A percentile compares a stretch with the other conserved stretches of the same genome.
Conservation (phyloP, 1,284 basidiomycete genomes). For the Moniliella sp. region DNA sequence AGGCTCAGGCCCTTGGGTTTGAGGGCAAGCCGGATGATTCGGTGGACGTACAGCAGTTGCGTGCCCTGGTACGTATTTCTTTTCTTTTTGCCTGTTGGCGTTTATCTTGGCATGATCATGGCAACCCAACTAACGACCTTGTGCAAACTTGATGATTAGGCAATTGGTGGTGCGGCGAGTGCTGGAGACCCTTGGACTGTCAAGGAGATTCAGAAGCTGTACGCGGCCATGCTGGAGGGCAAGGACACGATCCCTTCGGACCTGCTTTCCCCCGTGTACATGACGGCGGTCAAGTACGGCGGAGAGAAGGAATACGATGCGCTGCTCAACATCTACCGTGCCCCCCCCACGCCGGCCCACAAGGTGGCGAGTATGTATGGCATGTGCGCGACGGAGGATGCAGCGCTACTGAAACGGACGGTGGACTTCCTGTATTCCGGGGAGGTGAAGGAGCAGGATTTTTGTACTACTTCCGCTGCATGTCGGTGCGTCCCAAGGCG, state of each 20-base stretch:
- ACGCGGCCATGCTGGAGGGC: slow-evolving; percentile 48
- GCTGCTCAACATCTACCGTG: slow-evolving; percentile 46
- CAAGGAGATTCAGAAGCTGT: slow-evolving; percentile 49
- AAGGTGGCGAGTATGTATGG: slow-evolving; percentile 32
- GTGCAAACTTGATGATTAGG: too few species aligned
- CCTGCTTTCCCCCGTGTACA: slow-evolving; percentile 15
- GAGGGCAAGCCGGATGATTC: slow-evolving; percentile 51
- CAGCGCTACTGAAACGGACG: slow-evolving; percentile 27
- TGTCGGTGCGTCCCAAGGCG: slow-evolving; percentile 22
- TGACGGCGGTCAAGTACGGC: slow-evolving; percentile 47
- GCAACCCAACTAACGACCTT: too few species aligned
- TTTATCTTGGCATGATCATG: too few species aligned
- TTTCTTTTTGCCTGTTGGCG: slow-evolving; percentile 41
- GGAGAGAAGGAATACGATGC: slow-evolving; percentile 49
- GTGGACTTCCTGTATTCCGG: slow-evolving; percentile 16
- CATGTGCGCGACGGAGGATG: slow-evolving; percentile 21
- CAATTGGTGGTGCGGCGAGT: too few species aligned
- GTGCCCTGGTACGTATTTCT: slow-evolving; percentile 41
- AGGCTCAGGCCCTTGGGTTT: slow-evolving; percentile 59
- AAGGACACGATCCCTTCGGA: slow-evolving; percentile 57
- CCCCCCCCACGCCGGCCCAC: slow-evolving; percentile 39
- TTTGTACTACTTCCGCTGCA: slow-evolving; percentile 27
- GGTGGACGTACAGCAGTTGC: slow-evolving; percentile 51
- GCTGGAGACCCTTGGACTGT: slow-evolving; percentile 19
- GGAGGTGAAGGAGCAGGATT: slow-evolving; percentile 34